Evolutionary conservation across 306 rosid genomes (phyloP).

Genomic region (Alnus glutinosa): DNA sequence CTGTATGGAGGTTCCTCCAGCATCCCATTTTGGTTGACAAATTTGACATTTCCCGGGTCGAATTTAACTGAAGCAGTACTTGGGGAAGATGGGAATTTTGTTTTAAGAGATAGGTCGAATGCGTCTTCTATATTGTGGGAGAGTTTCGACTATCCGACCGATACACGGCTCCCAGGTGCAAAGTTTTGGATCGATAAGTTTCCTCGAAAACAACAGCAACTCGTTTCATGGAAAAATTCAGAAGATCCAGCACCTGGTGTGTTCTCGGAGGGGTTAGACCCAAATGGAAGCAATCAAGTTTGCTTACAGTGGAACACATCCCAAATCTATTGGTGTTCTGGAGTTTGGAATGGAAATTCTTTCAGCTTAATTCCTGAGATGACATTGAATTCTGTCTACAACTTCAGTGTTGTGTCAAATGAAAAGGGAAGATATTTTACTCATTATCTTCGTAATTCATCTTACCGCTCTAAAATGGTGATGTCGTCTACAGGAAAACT

Average conservation of each 20-base stretch:
- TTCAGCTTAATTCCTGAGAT: not conserved
- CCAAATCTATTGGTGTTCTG: not conserved
- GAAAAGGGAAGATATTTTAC: too few relatives aligned
- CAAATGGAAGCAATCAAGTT: slow-evolving; percentile 17
- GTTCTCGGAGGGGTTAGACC: slow-evolving; percentile 51
- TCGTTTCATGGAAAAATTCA: slow-evolving; percentile 45
- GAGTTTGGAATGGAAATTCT: not conserved
- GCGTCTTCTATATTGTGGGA: too few relatives aligned
- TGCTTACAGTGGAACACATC: not conserved
- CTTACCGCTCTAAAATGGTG: too few relatives aligned
- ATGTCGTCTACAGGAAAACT: too few relatives aligned
- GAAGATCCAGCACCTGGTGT: slow-evolving; percentile 45
- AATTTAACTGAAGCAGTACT: not conserved
- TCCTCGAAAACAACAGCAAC: slow-evolving; percentile 39
- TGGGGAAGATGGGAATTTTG: not conserved
- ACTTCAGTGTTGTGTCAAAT: too few relatives aligned
- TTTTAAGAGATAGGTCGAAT: too few relatives aligned
- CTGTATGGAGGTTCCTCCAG: not conserved
- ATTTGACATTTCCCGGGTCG: not conserved
- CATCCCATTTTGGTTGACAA: not conserved
- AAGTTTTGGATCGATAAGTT: slow-evolving; percentile 30
- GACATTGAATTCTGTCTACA: too few relatives aligned
- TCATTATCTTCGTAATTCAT: too few relatives aligned
- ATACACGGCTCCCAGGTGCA: slow-evolving; percentile 35
- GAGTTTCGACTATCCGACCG: not conserved